Base-by-base conservation (phyloP, 768 basidiomycete genomes). In the Scleroderma citrinum region DNA sequence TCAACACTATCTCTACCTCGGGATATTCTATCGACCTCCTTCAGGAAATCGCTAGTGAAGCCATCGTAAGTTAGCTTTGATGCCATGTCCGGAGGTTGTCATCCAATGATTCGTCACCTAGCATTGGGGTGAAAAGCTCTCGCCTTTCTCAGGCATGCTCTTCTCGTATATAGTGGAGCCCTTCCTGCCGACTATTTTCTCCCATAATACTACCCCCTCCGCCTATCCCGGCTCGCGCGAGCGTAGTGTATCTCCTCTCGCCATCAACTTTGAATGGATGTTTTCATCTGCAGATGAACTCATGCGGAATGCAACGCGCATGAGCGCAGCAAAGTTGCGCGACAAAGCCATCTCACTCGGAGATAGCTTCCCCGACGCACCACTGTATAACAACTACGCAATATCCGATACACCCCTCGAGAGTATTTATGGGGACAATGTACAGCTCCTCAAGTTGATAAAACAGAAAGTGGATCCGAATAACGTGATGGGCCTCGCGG, bases 401-500 rank as follows among this genome's bases (percentile, higher is more conserved):
- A 64, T 77, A 6, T 64, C 54, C 34, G 73, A 73, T 46, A 82
- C 81, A 4, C 72, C 80, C 1, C 46, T 82, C 19, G 62, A 71
- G 46, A 51, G 60, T 8, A 66, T 87, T 23, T 84, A 79, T 53
- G 81, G 79, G 3, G 53, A 38, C 3, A 78, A 82, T 49, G 44
- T 85, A 3, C 58, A 59, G 13, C 60, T 40, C 44, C 55, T 84
- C 50, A 51, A 59, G 47, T 51, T 46, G 12, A 60, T 83, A 14
- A 79, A 76, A 56, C 56, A 51, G 48, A 47, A 42, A 19, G 69
- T 78, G 46, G 84, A 87, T 60, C 83, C 83, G 0, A 44, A 65
- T 10, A 72, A 78, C 56, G 71, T 84, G 35, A 86, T 87, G 82
- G 75, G 72, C 13, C 73, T 83, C 16, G 72, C 83, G n/a, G 83